Percentiles rank a stretch among this genome's conserved stretches.
These are phyloP conservation scores for Delonix regia DNA, from an alignment of 306 rosid genomes.

Conservation along the genomic window DNA sequence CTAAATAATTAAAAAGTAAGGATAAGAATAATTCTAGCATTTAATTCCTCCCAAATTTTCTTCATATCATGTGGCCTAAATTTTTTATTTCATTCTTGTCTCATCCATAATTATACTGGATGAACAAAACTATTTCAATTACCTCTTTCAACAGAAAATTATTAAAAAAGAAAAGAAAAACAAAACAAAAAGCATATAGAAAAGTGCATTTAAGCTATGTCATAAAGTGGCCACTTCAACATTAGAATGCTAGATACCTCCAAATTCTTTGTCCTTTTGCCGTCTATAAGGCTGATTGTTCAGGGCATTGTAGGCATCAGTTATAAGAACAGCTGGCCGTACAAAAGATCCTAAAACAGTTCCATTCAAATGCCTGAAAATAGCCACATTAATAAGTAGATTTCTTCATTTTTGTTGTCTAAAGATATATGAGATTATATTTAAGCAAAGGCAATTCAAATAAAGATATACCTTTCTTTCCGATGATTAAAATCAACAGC, in stretches of 20 bases:
- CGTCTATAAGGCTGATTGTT: slow-evolving; percentile 96
- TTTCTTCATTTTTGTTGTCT: slow-evolving; percentile 7
- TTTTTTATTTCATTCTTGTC: slow-evolving; percentile 22
- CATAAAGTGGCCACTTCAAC: slow-evolving; percentile 8
- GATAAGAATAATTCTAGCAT: slow-evolving; percentile 38
- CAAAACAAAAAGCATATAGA: background rate
- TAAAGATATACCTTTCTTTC: slow-evolving; percentile 69
- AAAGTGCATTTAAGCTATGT: slow-evolving; percentile 20
- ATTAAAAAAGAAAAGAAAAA: background rate
- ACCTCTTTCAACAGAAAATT: slow-evolving; percentile 2
- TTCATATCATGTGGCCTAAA: slow-evolving; percentile 22
- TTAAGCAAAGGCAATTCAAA: background rate
- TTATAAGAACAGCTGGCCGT: slow-evolving; percentile 94
- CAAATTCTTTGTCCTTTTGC: slow-evolving; percentile 89
- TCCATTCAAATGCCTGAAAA: slow-evolving; percentile 93
- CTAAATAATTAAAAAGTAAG: slow-evolving; percentile 46
- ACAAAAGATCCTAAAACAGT: slow-evolving; percentile 82
- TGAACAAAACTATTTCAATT: background rate
- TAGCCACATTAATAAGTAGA: slow-evolving; percentile 49
- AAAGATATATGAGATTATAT: slow-evolving; percentile 20
- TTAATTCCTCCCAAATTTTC: slow-evolving; percentile 15
- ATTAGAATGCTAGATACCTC: slow-evolving; percentile 61
- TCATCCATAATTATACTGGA: background rate
- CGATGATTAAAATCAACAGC: slow-evolving; percentile 98
- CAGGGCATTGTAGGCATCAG: slow-evolving; percentile 98